These are phyloP conservation scores for Pichia exigua DNA, from an alignment of 805 yeast species.

Conservation along the genomic window DNA sequence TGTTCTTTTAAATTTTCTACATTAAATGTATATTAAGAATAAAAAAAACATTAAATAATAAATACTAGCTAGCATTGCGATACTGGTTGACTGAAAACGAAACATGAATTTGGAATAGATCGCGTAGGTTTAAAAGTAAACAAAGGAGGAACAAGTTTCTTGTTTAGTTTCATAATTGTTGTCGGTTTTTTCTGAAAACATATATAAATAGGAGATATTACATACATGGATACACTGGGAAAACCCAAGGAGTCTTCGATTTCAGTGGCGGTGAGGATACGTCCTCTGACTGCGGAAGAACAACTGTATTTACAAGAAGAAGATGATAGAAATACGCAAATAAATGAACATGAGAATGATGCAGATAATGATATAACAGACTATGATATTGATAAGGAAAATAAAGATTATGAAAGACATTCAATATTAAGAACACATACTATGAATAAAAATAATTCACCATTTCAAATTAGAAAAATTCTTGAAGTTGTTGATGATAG, in stretches of 20 bases:
- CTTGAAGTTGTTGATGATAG: conserved; percentile 76
- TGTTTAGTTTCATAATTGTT: not conserved
- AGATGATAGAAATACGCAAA: not conserved
- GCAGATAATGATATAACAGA: not conserved
- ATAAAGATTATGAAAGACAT: not conserved
- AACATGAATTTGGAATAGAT: not conserved
- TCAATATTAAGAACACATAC: not conserved
- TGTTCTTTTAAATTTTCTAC: no score
- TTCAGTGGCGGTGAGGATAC: conserved; percentile 69
- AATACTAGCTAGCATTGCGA: no score
- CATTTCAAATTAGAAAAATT: conserved; percentile 48
- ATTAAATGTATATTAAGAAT: not conserved
- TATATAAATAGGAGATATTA: no score
- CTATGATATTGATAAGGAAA: not conserved
- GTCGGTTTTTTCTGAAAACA: not conserved
- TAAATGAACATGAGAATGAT: not conserved
- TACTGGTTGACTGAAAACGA: no score
- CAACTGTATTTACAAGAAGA: conserved; percentile 15
- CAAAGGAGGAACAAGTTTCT: not conserved
- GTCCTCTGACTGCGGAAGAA: conserved; percentile 71
- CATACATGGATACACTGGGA: not conserved
- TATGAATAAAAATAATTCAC: not conserved
- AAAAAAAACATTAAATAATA: no score
- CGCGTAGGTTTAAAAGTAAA: not conserved
- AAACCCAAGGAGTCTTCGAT: conserved; percentile 47